phyloP scores from a whole-genome alignment of 2,329 filamentous ascomycete species.

The Aureobasidium sp. region DNA sequence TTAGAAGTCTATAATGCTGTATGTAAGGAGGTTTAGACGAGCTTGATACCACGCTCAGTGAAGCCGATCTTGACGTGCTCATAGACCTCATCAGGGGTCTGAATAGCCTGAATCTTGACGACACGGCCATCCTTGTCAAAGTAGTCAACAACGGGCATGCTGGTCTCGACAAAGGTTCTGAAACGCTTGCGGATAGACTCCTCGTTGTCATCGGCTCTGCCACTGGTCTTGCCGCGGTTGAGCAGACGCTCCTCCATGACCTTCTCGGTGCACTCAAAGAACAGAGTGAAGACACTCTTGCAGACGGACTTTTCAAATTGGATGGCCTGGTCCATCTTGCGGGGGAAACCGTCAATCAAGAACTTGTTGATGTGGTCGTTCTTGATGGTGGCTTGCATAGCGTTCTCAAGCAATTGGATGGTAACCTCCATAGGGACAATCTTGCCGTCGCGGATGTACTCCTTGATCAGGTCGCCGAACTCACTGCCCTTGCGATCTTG shows the following conservation, averaged over 20 bases:
- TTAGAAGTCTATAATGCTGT: background rate
- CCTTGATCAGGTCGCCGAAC: slow-evolving; percentile 87
- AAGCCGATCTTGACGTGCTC: slow-evolving; percentile 44
- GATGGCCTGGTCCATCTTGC: slow-evolving; percentile 93
- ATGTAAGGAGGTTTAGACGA: slow-evolving; percentile 3
- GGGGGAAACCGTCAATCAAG: slow-evolving; percentile 75
- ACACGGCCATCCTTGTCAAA: slow-evolving; percentile 72
- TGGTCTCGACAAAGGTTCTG: slow-evolving; percentile 86
- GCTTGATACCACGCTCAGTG: slow-evolving; percentile 35
- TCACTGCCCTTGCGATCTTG: slow-evolving; percentile 78
- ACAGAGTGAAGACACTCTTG: slow-evolving; percentile 75
- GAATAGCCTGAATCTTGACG: slow-evolving; percentile 69
- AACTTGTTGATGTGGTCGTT: slow-evolving; percentile 61
- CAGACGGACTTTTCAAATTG: slow-evolving; percentile 91
- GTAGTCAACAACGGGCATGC: slow-evolving; percentile 91
- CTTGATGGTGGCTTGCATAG: slow-evolving; percentile 67
- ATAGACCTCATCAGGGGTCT: slow-evolving; percentile 59
- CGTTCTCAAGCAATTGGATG: slow-evolving; percentile 85
- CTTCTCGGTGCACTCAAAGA: slow-evolving; percentile 87
- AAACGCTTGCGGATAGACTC: slow-evolving; percentile 97
- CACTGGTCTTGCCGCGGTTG: slow-evolving; percentile 87
- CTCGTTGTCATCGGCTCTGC: slow-evolving; percentile 84
- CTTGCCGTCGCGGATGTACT: slow-evolving; percentile 86
- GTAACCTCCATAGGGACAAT: slow-evolving; percentile 99
- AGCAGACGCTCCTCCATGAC: slow-evolving; percentile 79